Base-by-base conservation (phyloP, 177 flowering plant species). In the Vitis hybrid region DNA sequence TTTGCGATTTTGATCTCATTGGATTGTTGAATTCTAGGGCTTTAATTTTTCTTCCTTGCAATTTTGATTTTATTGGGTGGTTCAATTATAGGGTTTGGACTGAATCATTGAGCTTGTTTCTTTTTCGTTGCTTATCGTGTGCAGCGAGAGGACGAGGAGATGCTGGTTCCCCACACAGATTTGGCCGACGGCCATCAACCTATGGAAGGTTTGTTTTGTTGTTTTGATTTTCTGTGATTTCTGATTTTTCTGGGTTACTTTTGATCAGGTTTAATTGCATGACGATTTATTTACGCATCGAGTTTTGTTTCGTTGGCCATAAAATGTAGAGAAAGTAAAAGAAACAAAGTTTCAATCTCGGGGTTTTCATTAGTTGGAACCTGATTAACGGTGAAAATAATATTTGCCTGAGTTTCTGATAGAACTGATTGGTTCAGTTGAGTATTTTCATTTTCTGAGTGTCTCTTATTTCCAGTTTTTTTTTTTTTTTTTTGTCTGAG, bases 91-190 rank as follows among this genome's bases (percentile, higher is more conserved):
- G 29, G 29, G 29, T 26, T 26, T 26, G 29, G 29, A 26, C 29
- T 2, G 29, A 26, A 26, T 26, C 29, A 26, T 26, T 26, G 29
- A 26, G 29, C 3, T 0, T 26, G 29, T 26, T 26, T 26, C 4
- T 69, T 16, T 50, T 39, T 60, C 29, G 61, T 53, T 22, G 49
- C 5, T 48, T 64, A 2, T 29, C 9, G 39, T 10, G 11, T 57
- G 84, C 80, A 85, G 83, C 84, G 79, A 65, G 87, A 84, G 59
- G 90, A 87, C 39, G 89, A 84, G 55, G 90, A 82, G 76, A 79
- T 85, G 82, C 81, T 87, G 8, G 85, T 82, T 20, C 87, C 89
- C 22, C 76, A 79, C 70, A 79, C 86, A 1, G 86, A 81, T 77
- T 58, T 80, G 49, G 72, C 68, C 10, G 82, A 74, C 51, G 83